Evolutionary conservation across 2,329 filamentous ascomycete species (phyloP), one percentile per base, ranked within the genome.

Genomic region (Colletotrichum limetticola): DNA sequence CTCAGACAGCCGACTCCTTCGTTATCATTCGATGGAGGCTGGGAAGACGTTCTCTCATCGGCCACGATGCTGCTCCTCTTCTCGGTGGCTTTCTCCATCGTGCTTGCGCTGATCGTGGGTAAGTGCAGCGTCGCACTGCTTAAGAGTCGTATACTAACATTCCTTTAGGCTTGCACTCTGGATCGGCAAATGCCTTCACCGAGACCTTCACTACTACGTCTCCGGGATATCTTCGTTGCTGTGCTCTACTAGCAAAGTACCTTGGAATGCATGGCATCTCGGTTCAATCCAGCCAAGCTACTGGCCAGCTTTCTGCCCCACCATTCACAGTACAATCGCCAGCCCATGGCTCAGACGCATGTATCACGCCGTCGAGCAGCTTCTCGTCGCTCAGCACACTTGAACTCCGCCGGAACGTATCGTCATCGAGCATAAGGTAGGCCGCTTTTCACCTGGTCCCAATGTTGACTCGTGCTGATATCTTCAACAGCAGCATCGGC

Each of bases 11-110:
- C 32, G 1, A n/a, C 28, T 2, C 24, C 58, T 11, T 61, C 35
- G 19, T 6, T 12, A 24, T 22, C 65, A 8, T 19, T 14, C 1
- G 6, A 24, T 8, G 63, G 32, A 11, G 66, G 61, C 37, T 74
- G 68, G 71, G 67, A 74, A 11, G 74, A 75, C 26, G 57, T 69
- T 35, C 64, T 76, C 1, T 62, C 75, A 1, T 59, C 68, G 32
- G 73, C 66, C 37, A 75, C 75, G 30, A 62, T 75, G 56, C 67
- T 74, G n/a, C n/a, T 76, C n/a, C 53, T 75, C 14, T 72, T 69
- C 5, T 75, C 75, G 1, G 69, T 75, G 4, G 75, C 71, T 2
- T 74, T 76, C 42, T 74, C 72, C 4, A 60, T 74, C 0, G 60
- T 74, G 35, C 42, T 76, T 4, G 73, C 68, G 1, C 30, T 75